Percentiles rank a stretch among this genome's conserved stretches.
Conservation (phyloP, 805 yeast species). For the Lachancea quebecensis region DNA sequence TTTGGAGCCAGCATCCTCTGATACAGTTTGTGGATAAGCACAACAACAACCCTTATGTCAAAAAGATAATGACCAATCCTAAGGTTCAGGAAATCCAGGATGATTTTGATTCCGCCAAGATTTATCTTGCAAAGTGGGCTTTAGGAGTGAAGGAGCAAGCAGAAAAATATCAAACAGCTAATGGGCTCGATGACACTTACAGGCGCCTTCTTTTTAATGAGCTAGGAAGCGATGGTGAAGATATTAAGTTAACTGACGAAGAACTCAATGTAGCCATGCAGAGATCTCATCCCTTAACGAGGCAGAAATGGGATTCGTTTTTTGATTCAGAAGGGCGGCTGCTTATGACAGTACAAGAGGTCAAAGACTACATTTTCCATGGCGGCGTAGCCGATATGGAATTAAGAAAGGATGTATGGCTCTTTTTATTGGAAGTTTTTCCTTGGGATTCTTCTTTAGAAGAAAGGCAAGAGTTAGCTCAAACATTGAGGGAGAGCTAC, state of each 20-base stretch:
- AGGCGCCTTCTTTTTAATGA: slow-evolving; percentile 49
- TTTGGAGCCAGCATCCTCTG: slow-evolving; percentile 26
- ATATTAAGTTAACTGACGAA: slow-evolving; percentile 22
- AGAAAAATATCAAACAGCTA: slow-evolving; percentile 42
- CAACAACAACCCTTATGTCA: slow-evolving; percentile 30
- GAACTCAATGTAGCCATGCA: slow-evolving; percentile 49
- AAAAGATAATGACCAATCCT: slow-evolving; percentile 59
- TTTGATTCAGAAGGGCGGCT: slow-evolving; percentile 78
- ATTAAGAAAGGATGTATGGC: slow-evolving; percentile 75
- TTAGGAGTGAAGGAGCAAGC: slow-evolving; percentile 89
- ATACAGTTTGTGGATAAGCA: slow-evolving; percentile 39
- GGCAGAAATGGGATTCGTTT: slow-evolving; percentile 75
- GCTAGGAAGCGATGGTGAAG: slow-evolving; percentile 44
- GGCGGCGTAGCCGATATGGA: slow-evolving; percentile 60
- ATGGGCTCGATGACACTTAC: slow-evolving; percentile 53
- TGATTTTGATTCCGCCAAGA: slow-evolving; percentile 88
- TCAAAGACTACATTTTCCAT: slow-evolving; percentile 79
- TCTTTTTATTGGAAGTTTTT: slow-evolving; percentile 70
- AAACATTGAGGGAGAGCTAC: slow-evolving; percentile 54
- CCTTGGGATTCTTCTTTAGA: slow-evolving; percentile 79
- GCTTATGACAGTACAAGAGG: slow-evolving; percentile 65
- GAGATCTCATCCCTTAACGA: slow-evolving; percentile 42
- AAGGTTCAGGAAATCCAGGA: slow-evolving; percentile 73
- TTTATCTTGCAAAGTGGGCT: slow-evolving; percentile 95
- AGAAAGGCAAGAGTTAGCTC: slow-evolving; percentile 55